phyloP scores from a whole-genome alignment of 1,284 basidiomycete species.

The Xerocomus amazonicus region DNA sequence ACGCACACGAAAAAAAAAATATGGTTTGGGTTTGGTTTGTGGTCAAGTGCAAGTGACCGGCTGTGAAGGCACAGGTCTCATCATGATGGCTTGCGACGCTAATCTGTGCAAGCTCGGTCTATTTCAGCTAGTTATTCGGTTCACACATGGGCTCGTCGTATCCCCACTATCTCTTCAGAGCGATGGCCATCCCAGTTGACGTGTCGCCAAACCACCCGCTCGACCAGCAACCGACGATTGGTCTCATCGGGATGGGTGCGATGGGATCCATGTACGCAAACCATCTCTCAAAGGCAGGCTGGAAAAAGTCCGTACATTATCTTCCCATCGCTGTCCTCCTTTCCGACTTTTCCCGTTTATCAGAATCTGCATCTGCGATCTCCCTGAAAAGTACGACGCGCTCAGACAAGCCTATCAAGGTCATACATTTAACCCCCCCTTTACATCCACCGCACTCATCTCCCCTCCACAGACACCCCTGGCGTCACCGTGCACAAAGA shows the following conservation, averaged over 20 bases:
- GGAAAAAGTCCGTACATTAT: slow-evolving; percentile 66
- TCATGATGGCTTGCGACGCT: too few species aligned
- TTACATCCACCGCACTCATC: slow-evolving; percentile 3
- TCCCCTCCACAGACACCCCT: slow-evolving; percentile 38
- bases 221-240: slow-evolving; percentile 71
- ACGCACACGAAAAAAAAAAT: too few species aligned
- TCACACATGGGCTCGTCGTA: too few species aligned
- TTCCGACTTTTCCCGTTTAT: background rate
- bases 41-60: too few species aligned
- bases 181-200: slow-evolving; percentile 23
- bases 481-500: slow-evolving; percentile 69
- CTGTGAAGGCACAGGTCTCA: too few species aligned
- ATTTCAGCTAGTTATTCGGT: background rate
- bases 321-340: background rate
- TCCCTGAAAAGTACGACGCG: slow-evolving; percentile 70
- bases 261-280: slow-evolving; percentile 96
- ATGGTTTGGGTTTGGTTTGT: too few species aligned
- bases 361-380: slow-evolving; percentile 89
- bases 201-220: slow-evolving; percentile 49
- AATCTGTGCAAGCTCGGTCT: background rate
- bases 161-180: slow-evolving; percentile 10
- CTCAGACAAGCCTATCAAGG: slow-evolving; percentile 65
- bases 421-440: slow-evolving; percentile 25
- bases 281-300: slow-evolving; percentile 71
- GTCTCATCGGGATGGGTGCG: slow-evolving; percentile 89